Conservation (phyloP, 345 rosid species). For the Gossypium raimondii region DNA sequence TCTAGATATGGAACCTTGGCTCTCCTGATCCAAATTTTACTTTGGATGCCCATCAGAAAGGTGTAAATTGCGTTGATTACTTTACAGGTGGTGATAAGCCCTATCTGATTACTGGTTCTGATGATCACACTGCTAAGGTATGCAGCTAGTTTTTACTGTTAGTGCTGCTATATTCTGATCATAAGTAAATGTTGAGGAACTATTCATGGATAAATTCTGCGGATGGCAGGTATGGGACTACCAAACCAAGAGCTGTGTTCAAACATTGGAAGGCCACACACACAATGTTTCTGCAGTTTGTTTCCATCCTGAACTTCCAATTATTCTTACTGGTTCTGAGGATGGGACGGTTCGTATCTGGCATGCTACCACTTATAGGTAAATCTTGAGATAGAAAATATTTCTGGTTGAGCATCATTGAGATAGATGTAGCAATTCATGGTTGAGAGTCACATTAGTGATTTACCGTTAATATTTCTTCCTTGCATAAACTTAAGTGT, state of each 20-base stretch:
- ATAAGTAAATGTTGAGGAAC: constrained; percentile 11
- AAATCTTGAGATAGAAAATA: constrained; percentile 7
- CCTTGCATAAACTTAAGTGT: not conserved
- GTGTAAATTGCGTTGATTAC: constrained; percentile 88
- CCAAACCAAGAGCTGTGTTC: constrained; percentile 82
- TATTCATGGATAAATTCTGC: constrained; percentile 23
- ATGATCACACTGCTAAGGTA: constrained; percentile 94
- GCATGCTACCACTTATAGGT: constrained; percentile 80
- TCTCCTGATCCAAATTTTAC: constrained; percentile 90
- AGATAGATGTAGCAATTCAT: constrained; percentile 5
- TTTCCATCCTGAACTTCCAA: constrained; percentile 79
- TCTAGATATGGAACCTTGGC: constrained; percentile 92
- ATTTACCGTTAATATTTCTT: not conserved
- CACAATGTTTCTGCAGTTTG: constrained; percentile 82
- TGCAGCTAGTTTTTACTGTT: constrained; percentile 7
- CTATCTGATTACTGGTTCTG: constrained; percentile 79
- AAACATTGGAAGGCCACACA: constrained; percentile 77
- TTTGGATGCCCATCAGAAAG: constrained; percentile 88
- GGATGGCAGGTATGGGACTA: constrained; percentile 72
- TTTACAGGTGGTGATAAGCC: constrained; percentile 95
- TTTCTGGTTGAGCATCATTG: not conserved
- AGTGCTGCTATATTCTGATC: not conserved
- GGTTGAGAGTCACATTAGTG: not conserved
- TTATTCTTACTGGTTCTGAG: constrained; percentile 76
- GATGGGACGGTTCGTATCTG: constrained; percentile 78